Conservation (phyloP, 768 basidiomycete species). For the Phanerodontia chrysosporium region DNA sequence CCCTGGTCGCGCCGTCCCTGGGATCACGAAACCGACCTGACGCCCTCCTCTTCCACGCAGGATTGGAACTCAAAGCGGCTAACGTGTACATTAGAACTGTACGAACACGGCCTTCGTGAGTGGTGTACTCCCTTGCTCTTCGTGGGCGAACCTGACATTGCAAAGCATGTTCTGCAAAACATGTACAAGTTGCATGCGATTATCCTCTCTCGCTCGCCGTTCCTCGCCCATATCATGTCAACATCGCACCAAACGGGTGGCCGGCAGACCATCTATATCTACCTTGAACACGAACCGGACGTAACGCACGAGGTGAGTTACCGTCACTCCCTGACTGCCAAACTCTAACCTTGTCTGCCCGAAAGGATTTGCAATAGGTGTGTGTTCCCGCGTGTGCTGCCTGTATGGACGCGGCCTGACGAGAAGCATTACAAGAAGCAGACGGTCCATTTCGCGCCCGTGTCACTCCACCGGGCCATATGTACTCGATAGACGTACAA, state of each 20-base stretch:
- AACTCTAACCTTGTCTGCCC: background rate
- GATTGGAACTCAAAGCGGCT: conserved; percentile 37
- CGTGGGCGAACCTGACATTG: background rate
- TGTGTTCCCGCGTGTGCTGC: conserved; percentile 3
- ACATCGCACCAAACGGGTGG: conserved; percentile 66
- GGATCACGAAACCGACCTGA: background rate
- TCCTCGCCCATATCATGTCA: conserved; percentile 84
- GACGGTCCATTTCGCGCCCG: too few species aligned
- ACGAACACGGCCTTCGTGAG: conserved; percentile 76
- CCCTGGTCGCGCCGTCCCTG: too few species aligned
- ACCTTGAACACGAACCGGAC: conserved; percentile 74
- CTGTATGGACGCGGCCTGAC: background rate
- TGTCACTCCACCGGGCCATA: too few species aligned
- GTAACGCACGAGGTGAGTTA: conserved; percentile 78
- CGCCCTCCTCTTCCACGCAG: conserved; percentile 67
- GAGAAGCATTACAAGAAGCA: too few species aligned
- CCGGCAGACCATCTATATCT: conserved; percentile 68
- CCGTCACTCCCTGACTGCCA: background rate
- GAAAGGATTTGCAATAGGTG: conserved; percentile 77
- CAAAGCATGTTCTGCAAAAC: conserved; percentile 70
- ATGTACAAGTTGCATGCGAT: conserved; percentile 79
- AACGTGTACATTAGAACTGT: conserved; percentile 52
- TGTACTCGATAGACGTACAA: too few species aligned
- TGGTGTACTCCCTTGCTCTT: conserved; percentile 12
- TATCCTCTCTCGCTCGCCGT: conserved; percentile 83